Percentiles rank a stretch among this genome's conserved stretches.
These are phyloP conservation scores for Kingdonia uniflora DNA, from an alignment of 164 flowering plant species.

Conservation along the genomic window DNA sequence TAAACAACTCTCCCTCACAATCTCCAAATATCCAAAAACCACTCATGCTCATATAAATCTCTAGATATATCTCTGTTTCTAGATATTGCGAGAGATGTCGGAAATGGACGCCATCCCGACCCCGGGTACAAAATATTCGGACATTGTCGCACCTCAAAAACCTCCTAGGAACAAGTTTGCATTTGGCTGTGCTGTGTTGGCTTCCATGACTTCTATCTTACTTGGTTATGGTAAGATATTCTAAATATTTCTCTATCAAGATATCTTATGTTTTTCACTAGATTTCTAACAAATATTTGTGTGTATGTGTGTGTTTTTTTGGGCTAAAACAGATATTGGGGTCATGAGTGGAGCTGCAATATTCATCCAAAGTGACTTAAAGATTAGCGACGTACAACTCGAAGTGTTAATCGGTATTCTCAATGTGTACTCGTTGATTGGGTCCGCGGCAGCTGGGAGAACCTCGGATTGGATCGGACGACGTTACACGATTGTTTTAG, in stretches of 20 bases:
- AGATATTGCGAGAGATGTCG: too few species aligned
- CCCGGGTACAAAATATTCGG: too few species aligned
- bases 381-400: slow-evolving; percentile 19
- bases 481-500: slow-evolving; percentile 34
- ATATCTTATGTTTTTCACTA: background rate
- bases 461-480: slow-evolving; percentile 57
- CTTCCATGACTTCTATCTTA: slow-evolving; percentile 61
- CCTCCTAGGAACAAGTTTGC: slow-evolving; percentile 44
- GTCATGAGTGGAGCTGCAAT: slow-evolving; percentile 51
- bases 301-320: background rate
- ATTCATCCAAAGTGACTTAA: slow-evolving; percentile 31
- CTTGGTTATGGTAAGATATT: slow-evolving; percentile 51
- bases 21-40: too few species aligned
- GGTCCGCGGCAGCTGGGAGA: slow-evolving; percentile 37
- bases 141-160: slow-evolving; percentile 13
- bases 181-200: slow-evolving; percentile 47
- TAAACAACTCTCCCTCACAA: too few species aligned
- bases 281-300: too few species aligned
- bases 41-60: too few species aligned
- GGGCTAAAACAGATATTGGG: slow-evolving; percentile 28
- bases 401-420: slow-evolving; percentile 29
- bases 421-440: slow-evolving; percentile 32
- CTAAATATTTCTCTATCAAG: background rate
- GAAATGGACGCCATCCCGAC: too few species aligned
- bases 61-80: too few species aligned